These are phyloP conservation scores for Biscogniauxia sp. DNA, from an alignment of 2,329 filamentous ascomycete species.

Conservation along the genomic window DNA sequence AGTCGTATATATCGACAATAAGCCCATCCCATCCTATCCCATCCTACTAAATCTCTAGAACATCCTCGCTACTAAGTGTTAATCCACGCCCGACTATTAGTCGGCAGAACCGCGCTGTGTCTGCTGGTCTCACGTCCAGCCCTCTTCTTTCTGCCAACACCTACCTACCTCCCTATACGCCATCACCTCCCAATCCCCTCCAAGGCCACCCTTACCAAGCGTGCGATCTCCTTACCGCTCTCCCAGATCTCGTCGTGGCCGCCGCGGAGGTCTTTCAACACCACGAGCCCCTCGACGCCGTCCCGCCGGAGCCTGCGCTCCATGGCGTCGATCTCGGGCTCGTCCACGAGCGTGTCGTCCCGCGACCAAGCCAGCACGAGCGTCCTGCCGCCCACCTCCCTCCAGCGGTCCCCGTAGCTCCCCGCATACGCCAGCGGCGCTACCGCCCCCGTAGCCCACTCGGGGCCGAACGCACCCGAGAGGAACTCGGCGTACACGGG, in stretches of 20 bases:
- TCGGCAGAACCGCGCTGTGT: too few relatives aligned
- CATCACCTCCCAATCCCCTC: slow-evolving; percentile 10
- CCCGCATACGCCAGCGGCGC: slow-evolving; percentile 50
- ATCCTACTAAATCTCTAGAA: too few relatives aligned
- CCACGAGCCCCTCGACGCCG: slow-evolving; percentile 31
- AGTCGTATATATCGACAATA: too few relatives aligned
- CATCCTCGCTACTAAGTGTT: too few relatives aligned
- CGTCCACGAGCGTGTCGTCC: slow-evolving; percentile 51
- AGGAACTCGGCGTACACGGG: slow-evolving; percentile 57
- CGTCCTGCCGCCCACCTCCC: slow-evolving; percentile 30
- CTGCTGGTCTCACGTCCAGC: too few relatives aligned
- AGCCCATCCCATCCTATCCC: too few relatives aligned
- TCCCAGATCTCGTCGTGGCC: slow-evolving; percentile 65
- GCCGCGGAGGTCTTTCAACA: slow-evolving; percentile 49
- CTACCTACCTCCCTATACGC: not conserved
- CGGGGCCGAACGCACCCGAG: slow-evolving; percentile 58
- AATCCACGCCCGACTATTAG: too few relatives aligned
- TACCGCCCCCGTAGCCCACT: too few relatives aligned
- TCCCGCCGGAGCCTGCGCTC: slow-evolving; percentile 44
- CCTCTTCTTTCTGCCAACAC: too few relatives aligned
- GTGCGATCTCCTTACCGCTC: slow-evolving; percentile 55
- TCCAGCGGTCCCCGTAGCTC: slow-evolving; percentile 41
- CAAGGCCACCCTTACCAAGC: slow-evolving; percentile 35
- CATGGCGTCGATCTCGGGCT: slow-evolving; percentile 59
- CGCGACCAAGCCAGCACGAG: slow-evolving; percentile 44